Evolutionary conservation across 2,329 filamentous ascomycete species (phyloP), one percentile per base, ranked within the genome.

Genomic region (Ophiocordyceps camponoti-saundersi): DNA sequence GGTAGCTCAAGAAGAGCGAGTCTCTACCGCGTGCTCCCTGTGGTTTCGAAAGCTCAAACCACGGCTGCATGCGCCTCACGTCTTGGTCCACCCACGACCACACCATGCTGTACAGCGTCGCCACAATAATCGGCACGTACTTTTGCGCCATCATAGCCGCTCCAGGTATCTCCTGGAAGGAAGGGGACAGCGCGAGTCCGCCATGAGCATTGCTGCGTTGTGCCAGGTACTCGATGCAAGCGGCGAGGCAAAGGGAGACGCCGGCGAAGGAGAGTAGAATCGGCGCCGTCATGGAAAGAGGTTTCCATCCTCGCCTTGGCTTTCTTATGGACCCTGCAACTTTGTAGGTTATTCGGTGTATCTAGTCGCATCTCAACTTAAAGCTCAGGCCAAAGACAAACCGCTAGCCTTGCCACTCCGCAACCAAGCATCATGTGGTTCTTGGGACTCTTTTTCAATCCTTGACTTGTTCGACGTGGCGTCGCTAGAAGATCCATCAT

Each of bases 31-130:
- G 52, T 0, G 70, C 70, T 0, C 75, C 76, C 0, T 55, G 52
- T 0, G 52, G 15, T 11, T 65, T 69, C 0, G 74, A 77, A 1
- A 81, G 47, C 21, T 79, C 73, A 12, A 77, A 69, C 63, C 71
- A 82, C 0, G 77, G 77, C 32, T 82, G 75, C 42, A 80, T 60
- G 0, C 78, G 53, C 48, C 78, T 77, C 0, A 67, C 61, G 34
- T 82, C 73, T 0, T 80, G 55, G 45, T 81, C 77, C 0, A 79
- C 65, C 73, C 75, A 78, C 3, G 64, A 67, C 75, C 76, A 80
- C 0, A 71, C 43, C 1, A 79, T 63, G 39, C 73, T 73, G 50
- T 76, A 80, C 0, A 73, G 7, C 0, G 80, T 69, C 0, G 75
- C 69, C 0, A 78, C 45, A 0, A 79, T 61, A 0, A 70, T 80